These are phyloP conservation scores for Boletus reticulatus DNA, from an alignment of 768 basidiomycete genomes.

Conservation along the genomic window DNA sequence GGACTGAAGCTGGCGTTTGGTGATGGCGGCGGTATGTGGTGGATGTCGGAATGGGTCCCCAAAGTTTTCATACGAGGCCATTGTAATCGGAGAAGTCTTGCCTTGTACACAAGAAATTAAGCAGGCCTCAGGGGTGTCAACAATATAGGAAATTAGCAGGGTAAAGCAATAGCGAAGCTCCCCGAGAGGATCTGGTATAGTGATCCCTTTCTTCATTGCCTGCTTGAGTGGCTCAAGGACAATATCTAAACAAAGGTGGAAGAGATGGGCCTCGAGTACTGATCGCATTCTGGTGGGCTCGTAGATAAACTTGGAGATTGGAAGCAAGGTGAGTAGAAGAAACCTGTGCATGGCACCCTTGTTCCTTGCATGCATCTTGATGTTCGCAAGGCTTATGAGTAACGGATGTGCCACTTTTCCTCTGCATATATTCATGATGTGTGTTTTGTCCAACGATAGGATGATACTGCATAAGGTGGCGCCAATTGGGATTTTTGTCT, in stretches of 20 bases:
- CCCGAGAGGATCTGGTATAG: neutral
- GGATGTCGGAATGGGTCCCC: neutral
- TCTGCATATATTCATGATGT: no score
- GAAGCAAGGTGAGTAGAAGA: no score
- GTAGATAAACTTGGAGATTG: no score
- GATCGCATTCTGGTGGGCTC: neutral
- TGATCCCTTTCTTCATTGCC: neutral
- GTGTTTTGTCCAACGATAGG: no score
- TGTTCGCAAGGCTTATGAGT: no score
- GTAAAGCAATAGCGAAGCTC: neutral
- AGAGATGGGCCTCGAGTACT: neutral
- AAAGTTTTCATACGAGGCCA: neutral
- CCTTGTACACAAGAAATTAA: neutral
- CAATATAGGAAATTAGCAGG: neutral
- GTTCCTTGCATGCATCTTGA: no score
- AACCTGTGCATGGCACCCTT: no score
- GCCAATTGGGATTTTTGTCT: no score
- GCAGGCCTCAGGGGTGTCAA: neutral
- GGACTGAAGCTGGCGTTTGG: no score
- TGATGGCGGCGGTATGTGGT: no score
- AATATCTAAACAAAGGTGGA: neutral
- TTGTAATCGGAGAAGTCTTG: neutral
- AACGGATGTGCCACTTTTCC: no score
- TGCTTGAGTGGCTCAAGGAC: neutral
- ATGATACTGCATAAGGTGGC: no score